Conservation (phyloP, 2,329 filamentous ascomycete genomes). For the Fusarium sp. region DNA sequence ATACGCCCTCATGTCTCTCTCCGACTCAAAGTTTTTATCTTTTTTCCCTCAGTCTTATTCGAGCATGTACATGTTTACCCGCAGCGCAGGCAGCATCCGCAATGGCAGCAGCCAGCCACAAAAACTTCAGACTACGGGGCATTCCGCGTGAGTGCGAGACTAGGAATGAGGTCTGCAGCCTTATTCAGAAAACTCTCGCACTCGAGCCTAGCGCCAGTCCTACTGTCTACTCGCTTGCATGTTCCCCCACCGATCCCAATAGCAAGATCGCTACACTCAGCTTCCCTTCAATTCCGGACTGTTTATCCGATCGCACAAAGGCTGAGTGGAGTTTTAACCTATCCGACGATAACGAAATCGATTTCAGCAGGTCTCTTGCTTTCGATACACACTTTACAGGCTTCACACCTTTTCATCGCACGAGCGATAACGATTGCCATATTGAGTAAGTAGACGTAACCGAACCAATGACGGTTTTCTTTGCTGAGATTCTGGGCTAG, state of each 20-base stretch:
- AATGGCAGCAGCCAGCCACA: background rate
- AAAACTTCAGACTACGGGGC: background rate
- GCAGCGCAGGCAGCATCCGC: background rate
- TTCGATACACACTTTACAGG: constrained; percentile 1
- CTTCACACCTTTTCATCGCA: background rate
- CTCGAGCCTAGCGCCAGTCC: background rate
- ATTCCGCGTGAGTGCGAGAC: background rate
- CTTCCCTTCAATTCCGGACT: background rate
- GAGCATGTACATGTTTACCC: background rate
- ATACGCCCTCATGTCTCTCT: background rate
- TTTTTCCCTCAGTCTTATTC: too few species aligned
- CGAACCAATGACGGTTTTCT: too few species aligned
- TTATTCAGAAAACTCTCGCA: background rate
- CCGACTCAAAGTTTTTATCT: background rate
- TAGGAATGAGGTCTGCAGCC: background rate
- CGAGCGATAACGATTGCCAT: background rate
- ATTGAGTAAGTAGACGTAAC: background rate
- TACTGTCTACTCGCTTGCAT: background rate
- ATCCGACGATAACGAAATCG: background rate
- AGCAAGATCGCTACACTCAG: background rate
- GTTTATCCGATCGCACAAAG: background rate
- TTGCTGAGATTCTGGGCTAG: too few species aligned
- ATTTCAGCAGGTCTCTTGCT: background rate
- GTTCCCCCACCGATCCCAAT: background rate
- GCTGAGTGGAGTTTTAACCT: background rate